These are phyloP conservation scores for Claviceps spartinae DNA, from an alignment of 2,329 filamentous ascomycete species.

Conservation along the genomic window DNA sequence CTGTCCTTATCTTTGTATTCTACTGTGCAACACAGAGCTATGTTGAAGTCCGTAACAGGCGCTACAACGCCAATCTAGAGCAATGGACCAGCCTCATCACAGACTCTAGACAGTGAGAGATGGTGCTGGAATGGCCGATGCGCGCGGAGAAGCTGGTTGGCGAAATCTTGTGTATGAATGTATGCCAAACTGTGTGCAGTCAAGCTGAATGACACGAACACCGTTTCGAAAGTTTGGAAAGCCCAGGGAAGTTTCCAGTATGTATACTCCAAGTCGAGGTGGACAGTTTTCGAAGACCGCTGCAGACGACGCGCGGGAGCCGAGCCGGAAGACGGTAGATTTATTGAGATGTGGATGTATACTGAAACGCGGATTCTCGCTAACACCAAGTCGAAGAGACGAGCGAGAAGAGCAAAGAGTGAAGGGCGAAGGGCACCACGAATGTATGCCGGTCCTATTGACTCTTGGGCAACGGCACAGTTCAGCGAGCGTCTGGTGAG, in stretches of 20 bases:
- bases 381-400: neutral
- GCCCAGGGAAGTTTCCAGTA: neutral
- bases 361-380: neutral
- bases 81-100: conserved; percentile 4
- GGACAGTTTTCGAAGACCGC: neutral
- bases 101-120: conserved; percentile 2
- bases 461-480: neutral
- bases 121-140: neutral
- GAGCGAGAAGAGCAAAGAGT: neutral
- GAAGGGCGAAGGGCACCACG: neutral
- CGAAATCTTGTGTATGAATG: neutral
- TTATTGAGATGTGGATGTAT: neutral
- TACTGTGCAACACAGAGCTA: neutral
- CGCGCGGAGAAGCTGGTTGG: neutral
- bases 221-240: neutral
- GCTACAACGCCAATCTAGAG: conserved; percentile 3
- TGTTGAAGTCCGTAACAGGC: neutral
- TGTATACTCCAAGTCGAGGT: neutral
- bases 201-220: neutral
- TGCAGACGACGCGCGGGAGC: neutral
- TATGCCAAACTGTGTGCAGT: neutral
- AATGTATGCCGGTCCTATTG: no score
- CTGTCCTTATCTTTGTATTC: neutral
- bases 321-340: neutral
- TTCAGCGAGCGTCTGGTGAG: conserved; percentile 1